phyloP scores from a whole-genome alignment of 495 filamentous ascomycete genomes.

The Elasticomyces elasticus region DNA sequence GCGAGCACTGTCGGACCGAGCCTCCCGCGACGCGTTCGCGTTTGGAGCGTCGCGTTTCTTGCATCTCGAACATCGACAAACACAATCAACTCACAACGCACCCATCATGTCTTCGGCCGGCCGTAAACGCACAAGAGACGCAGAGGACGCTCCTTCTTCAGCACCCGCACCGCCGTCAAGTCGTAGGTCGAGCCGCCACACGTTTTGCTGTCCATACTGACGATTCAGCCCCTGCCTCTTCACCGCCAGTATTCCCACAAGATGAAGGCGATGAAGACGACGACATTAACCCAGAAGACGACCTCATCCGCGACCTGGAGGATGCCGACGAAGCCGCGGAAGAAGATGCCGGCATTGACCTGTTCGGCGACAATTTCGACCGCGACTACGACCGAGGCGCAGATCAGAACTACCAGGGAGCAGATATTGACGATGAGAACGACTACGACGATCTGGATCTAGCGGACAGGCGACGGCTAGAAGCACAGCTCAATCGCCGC shows the following conservation, averaged over 20 bases:
- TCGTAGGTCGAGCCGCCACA: constrained; percentile 40
- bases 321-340: constrained; percentile 95
- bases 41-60: too few relatives aligned
- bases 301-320: constrained; percentile 72
- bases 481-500: constrained; percentile 70
- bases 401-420: constrained; percentile 56
- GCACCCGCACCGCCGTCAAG: constrained; percentile 59
- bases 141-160: constrained; percentile 60
- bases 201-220: background rate
- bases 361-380: constrained; percentile 86
- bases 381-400: constrained; percentile 61
- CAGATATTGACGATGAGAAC: constrained; percentile 70
- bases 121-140: constrained; percentile 75
- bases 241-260: constrained; percentile 49
- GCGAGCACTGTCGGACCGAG: background rate
- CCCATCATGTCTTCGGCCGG: constrained; percentile 71
- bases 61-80: too few relatives aligned
- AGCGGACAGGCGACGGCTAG: constrained; percentile 63
- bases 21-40: background rate
- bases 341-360: constrained; percentile 85
- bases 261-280: constrained; percentile 63
- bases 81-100: constrained; percentile 63
- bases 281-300: constrained; percentile 58
- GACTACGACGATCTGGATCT: constrained; percentile 66
- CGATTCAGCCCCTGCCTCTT: constrained; percentile 40